Conservation (phyloP, 345 rosid genomes). For the Boechera stricta region DNA sequence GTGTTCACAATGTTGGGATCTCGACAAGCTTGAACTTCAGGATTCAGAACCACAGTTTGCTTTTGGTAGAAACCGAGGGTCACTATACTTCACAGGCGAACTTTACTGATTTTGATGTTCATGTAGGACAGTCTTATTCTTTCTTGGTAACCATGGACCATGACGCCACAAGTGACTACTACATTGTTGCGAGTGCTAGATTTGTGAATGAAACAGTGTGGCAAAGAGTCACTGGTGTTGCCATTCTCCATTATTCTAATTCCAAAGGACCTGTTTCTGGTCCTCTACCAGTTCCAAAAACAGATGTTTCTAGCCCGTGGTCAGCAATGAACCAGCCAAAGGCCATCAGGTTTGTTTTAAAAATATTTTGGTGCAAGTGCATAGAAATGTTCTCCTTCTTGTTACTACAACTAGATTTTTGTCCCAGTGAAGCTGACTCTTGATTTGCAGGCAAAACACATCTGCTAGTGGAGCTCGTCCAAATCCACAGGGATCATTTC, state of each 20-base stretch:
- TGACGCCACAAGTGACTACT: slow-evolving; percentile 79
- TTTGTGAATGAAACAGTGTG: slow-evolving; percentile 87
- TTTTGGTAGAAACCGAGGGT: slow-evolving; percentile 89
- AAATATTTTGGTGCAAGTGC: neutral
- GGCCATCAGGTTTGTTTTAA: slow-evolving; percentile 66
- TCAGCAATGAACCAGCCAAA: slow-evolving; percentile 85
- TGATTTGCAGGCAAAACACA: slow-evolving; percentile 68
- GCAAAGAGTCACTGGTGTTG: slow-evolving; percentile 95
- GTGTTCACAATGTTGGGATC: slow-evolving; percentile 87
- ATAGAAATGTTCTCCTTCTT: slow-evolving; percentile 1
- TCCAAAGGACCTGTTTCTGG: slow-evolving; percentile 83
- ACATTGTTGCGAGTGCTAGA: slow-evolving; percentile 94
- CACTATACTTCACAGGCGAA: slow-evolving; percentile 70
- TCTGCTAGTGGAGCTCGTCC: slow-evolving; percentile 98
- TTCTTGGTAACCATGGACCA: slow-evolving; percentile 94
- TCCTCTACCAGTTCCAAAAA: slow-evolving; percentile 74
- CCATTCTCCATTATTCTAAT: slow-evolving; percentile 87
- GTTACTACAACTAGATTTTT: neutral
- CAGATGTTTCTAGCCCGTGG: slow-evolving; percentile 74
- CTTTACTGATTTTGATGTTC: slow-evolving; percentile 77
- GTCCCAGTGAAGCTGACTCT: slow-evolving; percentile 16
- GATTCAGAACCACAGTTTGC: slow-evolving; percentile 89
- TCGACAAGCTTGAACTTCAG: slow-evolving; percentile 94
- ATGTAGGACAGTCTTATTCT: slow-evolving; percentile 92
- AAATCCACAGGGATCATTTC: slow-evolving; percentile 96